Base-by-base conservation (phyloP, 2,329 filamentous ascomycete species). In the Torrubiella hemipterigena region DNA sequence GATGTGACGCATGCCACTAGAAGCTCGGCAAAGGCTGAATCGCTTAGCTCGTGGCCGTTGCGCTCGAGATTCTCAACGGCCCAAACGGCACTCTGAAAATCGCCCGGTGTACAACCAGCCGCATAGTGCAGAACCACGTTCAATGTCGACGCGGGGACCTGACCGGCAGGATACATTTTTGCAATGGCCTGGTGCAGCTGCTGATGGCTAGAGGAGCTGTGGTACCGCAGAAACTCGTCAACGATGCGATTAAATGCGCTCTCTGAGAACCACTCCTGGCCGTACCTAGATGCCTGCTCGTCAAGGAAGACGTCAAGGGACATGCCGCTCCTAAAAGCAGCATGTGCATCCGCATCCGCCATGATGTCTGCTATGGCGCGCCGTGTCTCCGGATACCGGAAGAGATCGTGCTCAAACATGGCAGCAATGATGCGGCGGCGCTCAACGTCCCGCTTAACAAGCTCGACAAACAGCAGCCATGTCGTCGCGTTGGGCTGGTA, bases 381-480 rank as follows among this genome's bases (percentile, higher is more conserved):
- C 7, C 58, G 47, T 2, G 55, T 55, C 1, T 42, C 41, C 0
- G 49, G 47, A 16, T 56, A 51, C 7, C 53, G 44, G 24, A 70
- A 51, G 29, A 68, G 50, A 16, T 59, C 59, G 13, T 57, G 50
- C 21, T 55, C 46, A 33, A 61, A 51, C 64, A 71, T 69, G 34
- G 53, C 51, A 10, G 56, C 54, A 18, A 70, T 44, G 18, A 67
- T 49, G 39, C 63, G 59, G 16, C 58, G 56, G 31, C 57, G 55
- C 30, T 64, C 58, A n/a, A 70, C 63, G 44, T 77, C 73, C 9
- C 67, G 67, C 48, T 72, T 67, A 35, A 80, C 67, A 27, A 70
- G 52, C n/a, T 52, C 48, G 13, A 71, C 47, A 35, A 69, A 65
- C 4, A 62, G 50, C 3, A 61, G 40, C 67, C 67, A 71, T 0